Conservation (phyloP, 768 basidiomycete genomes). For the Podaxis sp. region DNA sequence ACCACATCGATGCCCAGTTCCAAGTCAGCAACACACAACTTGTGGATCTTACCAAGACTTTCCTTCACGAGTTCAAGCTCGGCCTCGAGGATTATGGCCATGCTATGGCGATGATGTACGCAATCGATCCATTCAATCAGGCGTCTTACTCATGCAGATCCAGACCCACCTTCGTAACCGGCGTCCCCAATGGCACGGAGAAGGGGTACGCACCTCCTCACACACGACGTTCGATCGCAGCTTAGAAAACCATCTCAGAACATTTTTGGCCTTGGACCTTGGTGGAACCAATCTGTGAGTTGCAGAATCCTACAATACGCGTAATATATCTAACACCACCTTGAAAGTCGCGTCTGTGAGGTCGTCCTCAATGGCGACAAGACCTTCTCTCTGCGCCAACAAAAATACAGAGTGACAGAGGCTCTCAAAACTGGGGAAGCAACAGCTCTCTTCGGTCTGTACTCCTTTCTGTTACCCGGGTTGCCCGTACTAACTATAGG, state of each 20-base stretch:
- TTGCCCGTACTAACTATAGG: neutral
- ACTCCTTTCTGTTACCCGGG: conserved; percentile 13
- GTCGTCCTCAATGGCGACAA: conserved; percentile 88
- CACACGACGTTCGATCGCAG: conserved; percentile 7
- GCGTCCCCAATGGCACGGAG: conserved; percentile 92
- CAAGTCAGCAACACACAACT: conserved; percentile 60
- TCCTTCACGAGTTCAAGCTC: conserved; percentile 74
- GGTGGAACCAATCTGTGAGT: conserved; percentile 96
- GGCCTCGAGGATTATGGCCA: conserved; percentile 75
- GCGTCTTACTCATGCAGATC: conserved; percentile 14
- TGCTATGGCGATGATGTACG: conserved; percentile 92
- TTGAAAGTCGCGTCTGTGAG: conserved; percentile 85
- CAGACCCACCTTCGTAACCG: conserved; percentile 94
- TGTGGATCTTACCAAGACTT: conserved; percentile 68
- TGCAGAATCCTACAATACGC: neutral
- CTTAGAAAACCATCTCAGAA: conserved; percentile 46
- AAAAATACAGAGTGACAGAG: conserved; percentile 97
- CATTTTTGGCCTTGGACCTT: conserved; percentile 93
- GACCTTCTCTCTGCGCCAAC: conserved; percentile 86
- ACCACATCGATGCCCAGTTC: conserved; percentile 73
- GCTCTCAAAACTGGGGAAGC: conserved; percentile 92
- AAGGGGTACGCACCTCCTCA: conserved; percentile 63
- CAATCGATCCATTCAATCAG: neutral
- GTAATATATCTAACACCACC: conserved; percentile 14
- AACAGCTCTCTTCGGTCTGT: conserved; percentile 75